phyloP scores from a whole-genome alignment of 106 monocot genomes.

The Allium fistulosum region DNA sequence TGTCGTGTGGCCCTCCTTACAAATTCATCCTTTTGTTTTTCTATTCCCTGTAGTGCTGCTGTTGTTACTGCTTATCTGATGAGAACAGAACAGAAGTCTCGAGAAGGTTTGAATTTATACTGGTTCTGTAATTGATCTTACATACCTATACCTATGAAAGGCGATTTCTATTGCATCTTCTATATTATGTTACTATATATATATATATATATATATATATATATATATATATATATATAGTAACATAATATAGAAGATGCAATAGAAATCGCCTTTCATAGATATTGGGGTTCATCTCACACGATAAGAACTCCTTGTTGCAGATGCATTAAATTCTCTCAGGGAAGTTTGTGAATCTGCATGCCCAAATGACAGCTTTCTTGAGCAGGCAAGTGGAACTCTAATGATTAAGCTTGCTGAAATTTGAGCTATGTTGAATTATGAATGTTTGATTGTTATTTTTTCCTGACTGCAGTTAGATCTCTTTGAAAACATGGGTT shows the following conservation, averaged over 20 bases:
- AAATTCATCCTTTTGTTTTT: slow-evolving; percentile 1
- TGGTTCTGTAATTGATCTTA: neutral
- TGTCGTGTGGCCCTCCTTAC: slow-evolving; percentile 2
- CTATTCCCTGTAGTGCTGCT: slow-evolving; percentile 72
- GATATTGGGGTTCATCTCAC: neutral
- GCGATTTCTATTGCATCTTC: no score
- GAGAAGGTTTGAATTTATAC: slow-evolving; percentile 66
- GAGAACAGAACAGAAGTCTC: slow-evolving; percentile 86
- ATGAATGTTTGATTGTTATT: neutral
- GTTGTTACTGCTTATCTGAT: slow-evolving; percentile 87
- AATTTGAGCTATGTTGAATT: neutral
- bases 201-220: no score
- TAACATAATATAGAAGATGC: no score
- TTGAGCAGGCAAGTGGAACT: slow-evolving; percentile 59
- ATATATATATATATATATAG: no score
- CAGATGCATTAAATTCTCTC: slow-evolving; percentile 88
- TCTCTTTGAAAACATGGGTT: slow-evolving; percentile 91
- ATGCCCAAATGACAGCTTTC: slow-evolving; percentile 96
- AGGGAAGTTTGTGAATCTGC: slow-evolving; percentile 42
- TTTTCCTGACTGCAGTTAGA: slow-evolving; percentile 60
- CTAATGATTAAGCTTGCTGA: slow-evolving; percentile 46
- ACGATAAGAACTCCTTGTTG: neutral
- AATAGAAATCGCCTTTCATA: no score
- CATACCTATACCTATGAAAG: neutral
- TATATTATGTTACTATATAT: slow-evolving; percentile 19